Base-by-base conservation (phyloP, 495 filamentous ascomycete genomes). In the Penicillium atrosanguineum region DNA sequence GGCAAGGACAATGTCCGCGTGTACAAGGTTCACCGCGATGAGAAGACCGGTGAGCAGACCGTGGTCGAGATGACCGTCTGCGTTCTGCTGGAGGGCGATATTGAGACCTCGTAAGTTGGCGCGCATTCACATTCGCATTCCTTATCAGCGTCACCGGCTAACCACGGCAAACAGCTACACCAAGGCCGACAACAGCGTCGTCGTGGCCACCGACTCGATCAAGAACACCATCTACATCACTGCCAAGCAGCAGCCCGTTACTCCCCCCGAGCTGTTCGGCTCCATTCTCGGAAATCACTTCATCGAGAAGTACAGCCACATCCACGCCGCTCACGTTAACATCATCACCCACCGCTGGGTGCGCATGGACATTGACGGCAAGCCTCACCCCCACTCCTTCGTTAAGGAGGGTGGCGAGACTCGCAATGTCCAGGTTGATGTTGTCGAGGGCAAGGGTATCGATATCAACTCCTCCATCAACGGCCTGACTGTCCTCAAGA, bases 1-100 rank as follows among this genome's bases (percentile, higher is more conserved):
- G 90, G 90, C 77, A 95, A 95, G 84, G 93, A 97, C 82, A 97
- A 98, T 79, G 87, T 98, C 79, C 91, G 94, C 65, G 86, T 98
- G 56, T 92, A 87, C 82, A 97, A 98, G 74, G 90, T 96, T 63
- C 80, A 94, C 60, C 80, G 82, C 51, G 84, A 97, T 67, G 81
- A 83, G 64, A 76, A 82, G 63, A 87, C 88, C 12, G 83, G 85
- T 28, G 75, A 80, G 4, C 94, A 98, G 69, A 86, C 85, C 7
- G 91, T 97, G 43, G 87, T 88, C 38, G 94, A 98, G 70, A 95
- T 95, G 89, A 96, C 92, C 41, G 89, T 98, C 50, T 88, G 89
- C 70, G 87, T 87, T 42, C 76, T 97, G 16, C 79, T 98, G 4
- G 89, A 96, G 75, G 94, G 94, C 47, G 87, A 89, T 31, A 96